phyloP scores from a whole-genome alignment of 2,329 filamentous ascomycete species.

The Diaporthe ilicicola region DNA sequence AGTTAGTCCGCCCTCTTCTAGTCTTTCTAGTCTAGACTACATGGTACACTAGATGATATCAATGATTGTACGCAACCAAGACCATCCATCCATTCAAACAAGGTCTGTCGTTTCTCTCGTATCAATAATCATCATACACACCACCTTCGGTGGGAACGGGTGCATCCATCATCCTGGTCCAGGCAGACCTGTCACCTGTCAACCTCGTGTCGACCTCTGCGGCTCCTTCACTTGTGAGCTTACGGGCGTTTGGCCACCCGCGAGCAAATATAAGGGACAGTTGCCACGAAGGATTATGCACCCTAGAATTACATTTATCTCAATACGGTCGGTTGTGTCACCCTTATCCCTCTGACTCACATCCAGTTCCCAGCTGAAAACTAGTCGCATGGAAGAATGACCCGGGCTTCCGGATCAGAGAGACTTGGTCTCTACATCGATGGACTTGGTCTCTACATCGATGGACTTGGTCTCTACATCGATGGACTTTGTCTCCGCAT shows the following conservation, averaged over 20 bases:
- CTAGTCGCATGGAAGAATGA: not conserved
- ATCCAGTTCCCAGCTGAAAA: not conserved
- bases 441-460: too few species aligned
- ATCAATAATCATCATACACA: not conserved
- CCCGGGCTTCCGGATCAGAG: not conserved
- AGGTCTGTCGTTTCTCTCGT: too few species aligned
- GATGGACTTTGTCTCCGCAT: too few species aligned
- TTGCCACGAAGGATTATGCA: not conserved
- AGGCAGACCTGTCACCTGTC: not conserved
- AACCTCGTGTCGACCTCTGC: not conserved
- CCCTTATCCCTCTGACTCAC: not conserved
- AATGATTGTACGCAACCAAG: not conserved
- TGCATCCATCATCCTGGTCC: not conserved
- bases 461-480: too few species aligned
- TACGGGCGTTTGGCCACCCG: not conserved
- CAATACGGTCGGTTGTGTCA: not conserved
- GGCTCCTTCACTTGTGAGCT: not conserved
- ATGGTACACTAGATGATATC: too few species aligned
- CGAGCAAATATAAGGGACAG: not conserved
- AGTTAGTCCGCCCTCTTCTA: too few species aligned
- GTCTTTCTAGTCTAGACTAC: too few species aligned
- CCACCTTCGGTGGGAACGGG: not conserved
- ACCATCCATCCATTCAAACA: too few species aligned
- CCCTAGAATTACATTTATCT: slow-evolving; percentile 9
- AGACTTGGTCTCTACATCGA: too few species aligned